These are phyloP conservation scores for Talaromyces pinophilus DNA, from an alignment of 2,329 filamentous ascomycete genomes.

Conservation along the genomic window DNA sequence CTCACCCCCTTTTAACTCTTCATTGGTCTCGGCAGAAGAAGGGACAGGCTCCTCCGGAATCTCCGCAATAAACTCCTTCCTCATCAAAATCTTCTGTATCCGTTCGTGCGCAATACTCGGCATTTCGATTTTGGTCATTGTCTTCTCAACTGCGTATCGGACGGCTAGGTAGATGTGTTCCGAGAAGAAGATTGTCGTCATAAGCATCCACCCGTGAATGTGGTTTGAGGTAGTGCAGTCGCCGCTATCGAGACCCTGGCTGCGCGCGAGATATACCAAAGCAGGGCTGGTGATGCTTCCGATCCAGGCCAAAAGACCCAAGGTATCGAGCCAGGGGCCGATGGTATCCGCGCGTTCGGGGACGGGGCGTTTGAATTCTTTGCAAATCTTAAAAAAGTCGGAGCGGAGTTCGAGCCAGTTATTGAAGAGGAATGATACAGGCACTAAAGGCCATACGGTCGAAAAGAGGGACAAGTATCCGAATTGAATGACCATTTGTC, in stretches of 20 bases:
- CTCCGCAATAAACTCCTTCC: conserved; percentile 72
- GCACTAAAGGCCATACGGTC: conserved; percentile 88
- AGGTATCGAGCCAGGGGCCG: conserved; percentile 85
- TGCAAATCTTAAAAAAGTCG: conserved; percentile 92
- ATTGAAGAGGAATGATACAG: conserved; percentile 86
- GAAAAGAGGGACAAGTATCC: conserved; percentile 92
- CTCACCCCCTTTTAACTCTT: conserved; percentile 23
- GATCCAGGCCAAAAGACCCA: conserved; percentile 90
- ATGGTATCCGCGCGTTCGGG: conserved; percentile 92
- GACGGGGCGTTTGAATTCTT: conserved; percentile 83
- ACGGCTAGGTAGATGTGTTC: conserved; percentile 88
- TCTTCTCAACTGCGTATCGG: conserved; percentile 69
- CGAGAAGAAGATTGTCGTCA: conserved; percentile 78
- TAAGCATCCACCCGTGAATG: conserved; percentile 76
- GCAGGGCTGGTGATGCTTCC: conserved; percentile 86
- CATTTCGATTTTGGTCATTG: conserved; percentile 78
- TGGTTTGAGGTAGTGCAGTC: conserved; percentile 50
- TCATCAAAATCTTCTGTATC: conserved; percentile 74
- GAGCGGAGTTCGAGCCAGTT: conserved; percentile 95
- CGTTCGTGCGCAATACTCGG: conserved; percentile 84
- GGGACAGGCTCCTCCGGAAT: conserved; percentile 25
- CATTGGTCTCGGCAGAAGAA: conserved; percentile 25
- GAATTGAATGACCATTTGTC: conserved; percentile 91
- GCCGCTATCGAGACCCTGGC: conserved; percentile 55
- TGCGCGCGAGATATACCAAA: conserved; percentile 84